Base-by-base conservation (phyloP, 345 rosid species). In the Pseudoturritis turrita region DNA sequence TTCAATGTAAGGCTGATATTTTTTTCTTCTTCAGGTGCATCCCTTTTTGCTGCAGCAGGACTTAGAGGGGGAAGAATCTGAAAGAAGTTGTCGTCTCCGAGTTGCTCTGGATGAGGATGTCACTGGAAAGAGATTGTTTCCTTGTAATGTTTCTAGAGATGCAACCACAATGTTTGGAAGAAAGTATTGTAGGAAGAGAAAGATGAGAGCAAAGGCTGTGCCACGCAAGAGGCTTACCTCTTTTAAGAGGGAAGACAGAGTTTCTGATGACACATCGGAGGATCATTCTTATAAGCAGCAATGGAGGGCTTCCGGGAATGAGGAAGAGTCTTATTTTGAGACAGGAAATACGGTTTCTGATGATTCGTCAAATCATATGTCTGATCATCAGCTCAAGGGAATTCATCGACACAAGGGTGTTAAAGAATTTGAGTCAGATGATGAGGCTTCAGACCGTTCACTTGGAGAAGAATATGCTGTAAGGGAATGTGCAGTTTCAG, bases 21-120 rank as follows among this genome's bases (percentile, higher is more conserved):
- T 12, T 87, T 72, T 88, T 89, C 85, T 85, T 84, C 36, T 66
- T 66, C 68, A 88, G 85, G 95, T 94, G 68, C 98, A 94, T 79
- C 85, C 95, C 23, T 79, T 89, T 77, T 74, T 94, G 65, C 75
- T 78, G 18, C 77, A 76, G 65, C 64, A 62, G 76, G 89, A 86
- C 79, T 58, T 81, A 28, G 85, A 85, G 37, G 91, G 76, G 15
- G 88, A 75, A 72, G 95, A 88, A 29, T 80, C 75, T 75, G 97
- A 85, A 55, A 76, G 75, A 71, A 80, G 75, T 77, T 45, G 37
- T 35, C 83, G 41, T 74, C 68, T 72, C 33, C 77, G 74, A 78
- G 70, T 40, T 52, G 55, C 73, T 23, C 45, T 78, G 23, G 85
- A 80, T 71, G 89, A 84, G 60, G 82, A 81, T 54, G 71, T n/a